Percentiles rank a stretch among this genome's conserved stretches.
phyloP scores from a whole-genome alignment of 1,139 yeast species.

The Lodderomyces jiufengensis region DNA sequence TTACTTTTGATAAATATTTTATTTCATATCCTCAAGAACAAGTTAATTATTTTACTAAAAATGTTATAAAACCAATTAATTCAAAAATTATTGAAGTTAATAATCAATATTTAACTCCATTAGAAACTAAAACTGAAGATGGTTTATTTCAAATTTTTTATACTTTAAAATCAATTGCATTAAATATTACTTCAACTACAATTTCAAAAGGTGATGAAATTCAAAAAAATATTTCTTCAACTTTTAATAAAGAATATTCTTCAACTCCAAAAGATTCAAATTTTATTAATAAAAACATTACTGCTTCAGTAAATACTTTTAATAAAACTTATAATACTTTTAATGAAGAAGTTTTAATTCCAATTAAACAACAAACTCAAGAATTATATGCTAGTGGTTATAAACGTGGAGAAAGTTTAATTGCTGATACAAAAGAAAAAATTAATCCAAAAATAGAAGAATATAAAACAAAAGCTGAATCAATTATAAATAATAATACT shows the following conservation, averaged over 20 bases:
- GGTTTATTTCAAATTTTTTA: slow-evolving; percentile 25
- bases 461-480: slow-evolving; percentile 4
- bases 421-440: slow-evolving; percentile 28
- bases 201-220: slow-evolving; percentile 28
- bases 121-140: slow-evolving; percentile 10
- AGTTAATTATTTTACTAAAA: slow-evolving; percentile 7
- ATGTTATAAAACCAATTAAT: slow-evolving; percentile 12
- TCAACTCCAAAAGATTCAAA: slow-evolving; percentile 14
- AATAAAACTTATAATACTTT: slow-evolving; percentile 32
- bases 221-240: slow-evolving; percentile 30
- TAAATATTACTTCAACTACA: slow-evolving; percentile 25
- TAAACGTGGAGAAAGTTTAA: slow-evolving; percentile 33
- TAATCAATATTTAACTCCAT: slow-evolving; percentile 12
- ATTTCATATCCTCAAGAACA: slow-evolving; percentile 9
- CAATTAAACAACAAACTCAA: slow-evolving; percentile 40
- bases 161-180: slow-evolving; percentile 29
- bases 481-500: too few species aligned
- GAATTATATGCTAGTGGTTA: slow-evolving; percentile 33
- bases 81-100: slow-evolving; percentile 12
- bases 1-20: slow-evolving; percentile 12
- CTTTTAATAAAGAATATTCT: slow-evolving; percentile 33
- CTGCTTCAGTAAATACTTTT: slow-evolving; percentile 37
- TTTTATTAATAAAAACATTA: slow-evolving; percentile 26
- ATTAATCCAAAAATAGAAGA: slow-evolving; percentile 14
- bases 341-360: slow-evolving; percentile 37